phyloP scores from a whole-genome alignment of 441 rosid genomes.

The Pelargonium citronellum region DNA sequence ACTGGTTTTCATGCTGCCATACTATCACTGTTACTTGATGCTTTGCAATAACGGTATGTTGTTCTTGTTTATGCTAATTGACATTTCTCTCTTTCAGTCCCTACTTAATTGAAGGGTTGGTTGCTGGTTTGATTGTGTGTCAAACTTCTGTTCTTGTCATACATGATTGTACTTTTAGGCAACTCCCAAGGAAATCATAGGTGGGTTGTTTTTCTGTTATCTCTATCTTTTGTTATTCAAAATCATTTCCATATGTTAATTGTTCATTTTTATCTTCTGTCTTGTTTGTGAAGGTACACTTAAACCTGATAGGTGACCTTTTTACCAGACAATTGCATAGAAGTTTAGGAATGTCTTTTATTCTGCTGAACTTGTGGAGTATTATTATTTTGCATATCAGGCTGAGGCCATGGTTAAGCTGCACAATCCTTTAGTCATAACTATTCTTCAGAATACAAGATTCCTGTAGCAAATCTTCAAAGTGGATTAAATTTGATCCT shows the following conservation, averaged over 20 bases:
- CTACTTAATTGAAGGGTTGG: background rate
- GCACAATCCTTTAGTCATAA: too few species aligned
- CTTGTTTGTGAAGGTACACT: background rate
- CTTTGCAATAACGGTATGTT: conserved; percentile 79
- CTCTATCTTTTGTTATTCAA: too few species aligned
- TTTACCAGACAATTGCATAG: too few species aligned
- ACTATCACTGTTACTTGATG: conserved; percentile 97
- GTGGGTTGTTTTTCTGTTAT: too few species aligned
- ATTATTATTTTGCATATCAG: too few species aligned
- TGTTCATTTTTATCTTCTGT: background rate
- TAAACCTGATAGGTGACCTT: too few species aligned
- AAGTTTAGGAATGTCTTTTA: too few species aligned
- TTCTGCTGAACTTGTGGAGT: too few species aligned
- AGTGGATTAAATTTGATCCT: background rate
- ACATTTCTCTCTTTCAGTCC: background rate
- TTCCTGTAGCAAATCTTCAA: background rate
- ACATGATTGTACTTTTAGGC: too few species aligned
- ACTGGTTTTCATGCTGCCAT: conserved; percentile 90
- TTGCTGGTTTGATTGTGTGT: too few species aligned
- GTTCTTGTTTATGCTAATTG: conserved; percentile 11
- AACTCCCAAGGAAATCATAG: too few species aligned
- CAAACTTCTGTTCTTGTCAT: too few species aligned
- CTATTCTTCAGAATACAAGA: background rate
- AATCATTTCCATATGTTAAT: background rate
- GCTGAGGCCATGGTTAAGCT: background rate